A percentile compares a stretch with the other conserved stretches of the same genome.
These are phyloP conservation scores for Capsella rubella DNA, from an alignment of 441 rosid genomes.

Conservation along the genomic window DNA sequence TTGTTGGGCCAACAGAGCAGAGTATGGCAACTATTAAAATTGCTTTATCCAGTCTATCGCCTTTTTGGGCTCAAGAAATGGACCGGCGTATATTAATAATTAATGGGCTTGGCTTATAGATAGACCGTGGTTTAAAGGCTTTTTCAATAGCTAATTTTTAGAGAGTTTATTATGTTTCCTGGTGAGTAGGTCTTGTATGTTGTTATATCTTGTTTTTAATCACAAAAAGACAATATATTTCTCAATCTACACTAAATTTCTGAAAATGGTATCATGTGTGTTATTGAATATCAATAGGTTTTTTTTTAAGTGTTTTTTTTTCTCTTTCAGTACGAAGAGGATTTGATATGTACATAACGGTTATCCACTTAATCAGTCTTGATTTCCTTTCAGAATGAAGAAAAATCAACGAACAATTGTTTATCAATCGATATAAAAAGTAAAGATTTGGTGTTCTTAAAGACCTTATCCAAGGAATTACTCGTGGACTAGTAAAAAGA, in stretches of 20 bases:
- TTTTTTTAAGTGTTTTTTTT: too few species aligned
- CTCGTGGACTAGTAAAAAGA: slow-evolving; percentile 23
- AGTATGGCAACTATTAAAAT: background rate
- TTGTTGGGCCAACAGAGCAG: background rate
- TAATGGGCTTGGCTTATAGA: background rate
- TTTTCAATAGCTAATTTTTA: too few species aligned
- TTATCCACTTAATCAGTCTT: background rate
- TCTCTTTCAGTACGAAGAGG: background rate
- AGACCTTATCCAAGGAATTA: slow-evolving; percentile 28
- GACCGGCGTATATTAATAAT: background rate
- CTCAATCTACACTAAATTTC: too few species aligned
- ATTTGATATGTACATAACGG: background rate
- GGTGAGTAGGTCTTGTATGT: too few species aligned
- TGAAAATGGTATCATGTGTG: too few species aligned
- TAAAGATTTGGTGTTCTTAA: background rate
- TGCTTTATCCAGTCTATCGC: background rate
- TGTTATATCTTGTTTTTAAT: too few species aligned
- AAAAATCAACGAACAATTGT: background rate
- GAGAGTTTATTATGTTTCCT: too few species aligned
- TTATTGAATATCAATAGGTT: too few species aligned
- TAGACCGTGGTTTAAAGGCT: background rate
- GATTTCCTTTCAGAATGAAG: slow-evolving; percentile 7
- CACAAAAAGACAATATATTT: too few species aligned
- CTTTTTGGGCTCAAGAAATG: background rate
- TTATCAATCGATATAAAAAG: background rate